A percentile compares a stretch with the other conserved stretches of the same genome.
phyloP scores from a whole-genome alignment of 2,329 filamentous ascomycete species.

The Claviceps digitariae region DNA sequence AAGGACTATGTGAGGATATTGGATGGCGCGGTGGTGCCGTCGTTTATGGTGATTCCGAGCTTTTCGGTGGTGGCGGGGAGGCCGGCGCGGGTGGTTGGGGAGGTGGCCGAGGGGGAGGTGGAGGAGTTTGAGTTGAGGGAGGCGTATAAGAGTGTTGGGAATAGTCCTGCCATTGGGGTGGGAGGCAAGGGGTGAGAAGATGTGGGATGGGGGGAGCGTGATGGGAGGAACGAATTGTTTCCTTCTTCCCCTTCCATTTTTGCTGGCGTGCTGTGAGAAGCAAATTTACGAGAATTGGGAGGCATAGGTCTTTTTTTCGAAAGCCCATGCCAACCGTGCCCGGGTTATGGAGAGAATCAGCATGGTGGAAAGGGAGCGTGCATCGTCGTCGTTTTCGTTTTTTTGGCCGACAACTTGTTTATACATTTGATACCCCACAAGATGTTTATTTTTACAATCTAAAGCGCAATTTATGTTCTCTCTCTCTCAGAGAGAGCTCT shows the following conservation, averaged over 20 bases:
- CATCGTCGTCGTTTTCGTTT: background rate
- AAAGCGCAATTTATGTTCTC: too few species aligned
- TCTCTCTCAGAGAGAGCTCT: too few species aligned
- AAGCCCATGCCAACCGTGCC: background rate
- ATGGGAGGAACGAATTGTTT: too few species aligned
- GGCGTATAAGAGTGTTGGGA: slow-evolving; percentile 50
- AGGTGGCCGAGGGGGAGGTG: slow-evolving; percentile 59
- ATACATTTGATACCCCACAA: background rate
- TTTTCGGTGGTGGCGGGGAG: slow-evolving; percentile 81
- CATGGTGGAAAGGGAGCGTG: background rate
- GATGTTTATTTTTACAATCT: background rate
- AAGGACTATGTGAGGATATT: slow-evolving; percentile 88
- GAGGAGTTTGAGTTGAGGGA: slow-evolving; percentile 52
- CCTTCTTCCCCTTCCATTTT: background rate
- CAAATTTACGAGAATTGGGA: background rate
- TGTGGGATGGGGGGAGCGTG: too few species aligned
- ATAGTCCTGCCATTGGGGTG: slow-evolving; percentile 26
- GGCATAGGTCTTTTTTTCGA: too few species aligned
- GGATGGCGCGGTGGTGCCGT: slow-evolving; percentile 70
- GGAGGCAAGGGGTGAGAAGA: background rate
- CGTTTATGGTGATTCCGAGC: slow-evolving; percentile 83
- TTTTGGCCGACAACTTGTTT: background rate
- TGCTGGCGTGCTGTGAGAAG: background rate
- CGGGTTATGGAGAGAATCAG: background rate
- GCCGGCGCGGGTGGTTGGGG: slow-evolving; percentile 68